Evolutionary conservation across 805 yeast genomes (phyloP).

Genomic region (Spathaspora girioi): DNA sequence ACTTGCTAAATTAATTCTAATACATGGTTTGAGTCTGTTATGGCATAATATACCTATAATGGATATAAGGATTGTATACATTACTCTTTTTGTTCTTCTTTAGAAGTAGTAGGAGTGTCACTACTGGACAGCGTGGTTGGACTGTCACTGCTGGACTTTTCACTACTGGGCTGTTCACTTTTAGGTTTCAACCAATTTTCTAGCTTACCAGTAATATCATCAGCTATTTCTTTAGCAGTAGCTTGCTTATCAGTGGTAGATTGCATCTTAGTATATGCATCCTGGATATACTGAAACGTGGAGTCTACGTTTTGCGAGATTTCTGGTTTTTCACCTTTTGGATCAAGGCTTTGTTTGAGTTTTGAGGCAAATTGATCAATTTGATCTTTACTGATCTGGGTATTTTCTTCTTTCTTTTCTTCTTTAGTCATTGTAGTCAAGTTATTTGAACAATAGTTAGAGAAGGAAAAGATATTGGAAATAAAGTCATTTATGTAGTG

Average conservation of each 20-base stretch:
- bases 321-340: constrained; percentile 24
- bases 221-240: constrained; percentile 32
- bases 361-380: constrained; percentile 1
- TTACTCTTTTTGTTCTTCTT: constrained; percentile 6
- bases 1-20: constrained; percentile 29
- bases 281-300: constrained; percentile 24
- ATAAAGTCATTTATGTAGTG: too few species aligned
- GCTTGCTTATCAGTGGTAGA: constrained; percentile 28
- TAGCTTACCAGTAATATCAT: constrained; percentile 26
- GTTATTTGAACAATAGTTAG: background rate
- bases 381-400: background rate
- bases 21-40: constrained; percentile 48
- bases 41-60: constrained; percentile 25
- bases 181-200: constrained; percentile 23
- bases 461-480: background rate
- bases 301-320: constrained; percentile 23
- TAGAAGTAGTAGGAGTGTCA: background rate
- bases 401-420: background rate
- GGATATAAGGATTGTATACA: constrained; percentile 47
- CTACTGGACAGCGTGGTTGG: too few species aligned
- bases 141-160: too few species aligned
- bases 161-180: background rate
- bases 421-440: too few species aligned
- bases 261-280: constrained; percentile 25
- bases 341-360: constrained; percentile 18